Base-by-base conservation (phyloP, 345 rosid species). In the Camelina hispida region DNA sequence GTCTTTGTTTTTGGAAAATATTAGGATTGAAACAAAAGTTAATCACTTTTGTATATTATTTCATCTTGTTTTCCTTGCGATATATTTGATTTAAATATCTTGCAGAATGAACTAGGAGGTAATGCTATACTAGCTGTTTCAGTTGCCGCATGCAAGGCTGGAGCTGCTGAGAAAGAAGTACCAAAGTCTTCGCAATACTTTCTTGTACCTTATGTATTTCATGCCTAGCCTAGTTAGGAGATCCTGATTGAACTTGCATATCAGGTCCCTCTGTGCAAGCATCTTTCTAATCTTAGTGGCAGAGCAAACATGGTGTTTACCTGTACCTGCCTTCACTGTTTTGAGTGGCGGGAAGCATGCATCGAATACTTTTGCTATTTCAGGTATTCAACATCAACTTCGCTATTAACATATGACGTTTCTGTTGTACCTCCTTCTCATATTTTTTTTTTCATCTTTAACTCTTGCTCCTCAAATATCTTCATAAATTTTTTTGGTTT, bases 311-410 rank as follows among this genome's bases (percentile, higher is more conserved):
- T 83, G 78, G 87, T 82, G 55, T 79, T 95, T 20, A 84, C 99
- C 98, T 66, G 91, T 91, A 69, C 99, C 99, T 72, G 91, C 96
- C 69, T 95, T 95, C 84, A 90, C 96, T 59, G 88, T 95, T 79
- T 82, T 92, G 78, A 89, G 93, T 47, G 98, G 99, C 16, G 99
- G 99, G 72, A 90, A 85, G 68, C 91, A 92, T 76, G 93, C 94
- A 32, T 96, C 97, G 46, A 95, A 85, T 80, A 81, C 72, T 72
- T 84, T 95, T 73, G 91, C 90, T 25, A 61, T 92, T 92, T 82
- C 91, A 95, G 96, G 98, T 90, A 83, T 70, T 58, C 9, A 48
- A 48, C 32, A 62, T 30, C 52, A 35, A 51, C 18, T 50, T 11
- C 23, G 4, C 12, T 50, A 20, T 56, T 48, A 13, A 20, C 22